These are phyloP conservation scores for Globisporangium cederbergense DNA, from an alignment of 352 stramenopile species.

Conservation along the genomic window DNA sequence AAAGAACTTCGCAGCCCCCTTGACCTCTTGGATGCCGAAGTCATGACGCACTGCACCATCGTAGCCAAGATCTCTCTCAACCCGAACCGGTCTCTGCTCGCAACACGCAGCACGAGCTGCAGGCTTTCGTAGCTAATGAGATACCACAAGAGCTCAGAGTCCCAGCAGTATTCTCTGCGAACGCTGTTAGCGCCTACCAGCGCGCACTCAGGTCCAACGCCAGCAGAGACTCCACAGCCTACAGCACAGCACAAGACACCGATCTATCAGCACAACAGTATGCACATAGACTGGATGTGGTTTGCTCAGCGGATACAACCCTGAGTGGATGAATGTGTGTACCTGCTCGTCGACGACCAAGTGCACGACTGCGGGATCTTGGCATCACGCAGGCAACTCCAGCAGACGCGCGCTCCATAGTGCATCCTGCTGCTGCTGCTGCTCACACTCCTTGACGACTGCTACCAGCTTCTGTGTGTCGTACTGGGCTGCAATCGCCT, in stretches of 20 bases:
- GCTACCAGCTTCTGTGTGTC: constrained; percentile 2
- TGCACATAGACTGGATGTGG: background rate
- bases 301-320: background rate
- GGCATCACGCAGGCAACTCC: constrained; percentile 11
- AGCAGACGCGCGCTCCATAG: constrained; percentile 10
- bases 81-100: constrained; percentile 29
- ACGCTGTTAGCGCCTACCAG: constrained; percentile 16
- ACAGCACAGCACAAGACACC: background rate
- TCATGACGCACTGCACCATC: constrained; percentile 36
- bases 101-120: constrained; percentile 22
- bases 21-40: no score
- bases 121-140: constrained; percentile 8
- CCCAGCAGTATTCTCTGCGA: constrained; percentile 1
- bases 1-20: no score
- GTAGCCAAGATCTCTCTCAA: constrained; percentile 30
- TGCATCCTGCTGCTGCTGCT: background rate
- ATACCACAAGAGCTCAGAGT: background rate
- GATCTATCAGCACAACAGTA: background rate
- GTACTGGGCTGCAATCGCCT: background rate
- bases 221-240: constrained; percentile 8
- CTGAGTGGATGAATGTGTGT: background rate
- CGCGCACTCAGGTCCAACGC: constrained; percentile 9
- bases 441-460: background rate
- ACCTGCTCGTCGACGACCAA: constrained; percentile 9
- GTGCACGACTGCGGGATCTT: background rate